A percentile compares a stretch with the other conserved stretches of the same genome.
phyloP scores from a whole-genome alignment of 768 basidiomycete species.

The Lactarius indigo region DNA sequence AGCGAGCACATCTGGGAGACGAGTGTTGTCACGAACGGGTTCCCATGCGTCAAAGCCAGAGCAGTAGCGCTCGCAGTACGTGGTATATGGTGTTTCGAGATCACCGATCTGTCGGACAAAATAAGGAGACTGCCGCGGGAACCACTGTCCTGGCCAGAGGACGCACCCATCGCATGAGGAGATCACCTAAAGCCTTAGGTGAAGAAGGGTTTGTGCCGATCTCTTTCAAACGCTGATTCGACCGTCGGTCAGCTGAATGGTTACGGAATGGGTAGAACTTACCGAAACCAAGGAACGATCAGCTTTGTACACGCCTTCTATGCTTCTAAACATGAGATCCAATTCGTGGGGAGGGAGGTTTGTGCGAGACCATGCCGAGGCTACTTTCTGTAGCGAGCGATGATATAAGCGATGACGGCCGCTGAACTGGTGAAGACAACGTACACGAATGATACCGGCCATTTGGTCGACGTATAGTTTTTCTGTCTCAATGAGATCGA shows the following conservation, averaged over 20 bases:
- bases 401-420: slow-evolving; percentile 8
- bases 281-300: slow-evolving; percentile 80
- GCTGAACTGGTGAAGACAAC: slow-evolving; percentile 31
- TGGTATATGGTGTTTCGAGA: slow-evolving; percentile 79
- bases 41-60: slow-evolving; percentile 82
- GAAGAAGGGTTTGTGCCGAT: slow-evolving; percentile 90
- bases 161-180: slow-evolving; percentile 96
- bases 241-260: slow-evolving; percentile 18
- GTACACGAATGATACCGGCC: slow-evolving; percentile 84
- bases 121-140: slow-evolving; percentile 18
- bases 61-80: slow-evolving; percentile 69
- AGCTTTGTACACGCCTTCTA: slow-evolving; percentile 90
- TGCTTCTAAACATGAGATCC: slow-evolving; percentile 90
- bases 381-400: slow-evolving; percentile 69
- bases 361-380: slow-evolving; percentile 94
- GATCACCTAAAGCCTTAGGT: slow-evolving; percentile 90
- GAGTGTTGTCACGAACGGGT: slow-evolving; percentile 71
- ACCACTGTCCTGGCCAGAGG: slow-evolving; percentile 5
- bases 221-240: slow-evolving; percentile 80
- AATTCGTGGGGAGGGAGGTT: slow-evolving; percentile 92
- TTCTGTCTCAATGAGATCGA: slow-evolving; percentile 93
- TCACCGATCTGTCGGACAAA: slow-evolving; percentile 73
- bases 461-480: slow-evolving; percentile 88
- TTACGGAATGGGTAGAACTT: neutral
- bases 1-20: slow-evolving; percentile 62